phyloP scores from a whole-genome alignment of 2,329 filamentous ascomycete genomes.

The Aspergillus sp. region DNA sequence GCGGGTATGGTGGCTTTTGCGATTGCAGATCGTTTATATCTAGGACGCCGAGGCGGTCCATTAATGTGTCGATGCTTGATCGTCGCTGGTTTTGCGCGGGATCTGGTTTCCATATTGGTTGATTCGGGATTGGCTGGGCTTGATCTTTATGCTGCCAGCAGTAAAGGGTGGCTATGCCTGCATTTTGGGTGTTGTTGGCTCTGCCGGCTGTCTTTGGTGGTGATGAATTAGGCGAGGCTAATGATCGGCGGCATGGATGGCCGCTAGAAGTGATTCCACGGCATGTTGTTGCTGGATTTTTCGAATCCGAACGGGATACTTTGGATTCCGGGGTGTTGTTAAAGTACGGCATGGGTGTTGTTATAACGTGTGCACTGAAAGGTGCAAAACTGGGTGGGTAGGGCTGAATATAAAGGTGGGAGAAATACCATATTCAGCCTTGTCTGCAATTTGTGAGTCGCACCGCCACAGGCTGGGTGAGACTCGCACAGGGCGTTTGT shows the following conservation, averaged over 20 bases:
- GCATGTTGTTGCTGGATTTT: constrained; percentile 80
- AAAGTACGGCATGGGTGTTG: constrained; percentile 60
- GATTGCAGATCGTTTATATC: constrained; percentile 52
- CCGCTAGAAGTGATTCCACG: constrained; percentile 81
- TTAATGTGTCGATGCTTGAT: constrained; percentile 82
- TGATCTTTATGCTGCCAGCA: constrained; percentile 98
- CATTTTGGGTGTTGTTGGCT: constrained; percentile 21
- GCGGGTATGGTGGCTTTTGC: constrained; percentile 8
- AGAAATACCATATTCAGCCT: neutral
- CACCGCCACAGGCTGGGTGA: neutral
- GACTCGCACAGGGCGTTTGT: neutral
- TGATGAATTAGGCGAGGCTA: constrained; percentile 50
- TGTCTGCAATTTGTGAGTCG: neutral
- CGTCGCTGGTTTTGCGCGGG: constrained; percentile 59
- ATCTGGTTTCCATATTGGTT: constrained; percentile 32
- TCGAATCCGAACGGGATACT: constrained; percentile 77
- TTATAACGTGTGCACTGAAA: neutral
- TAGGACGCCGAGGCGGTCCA: constrained; percentile 75
- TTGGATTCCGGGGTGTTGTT: constrained; percentile 77
- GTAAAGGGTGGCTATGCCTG: constrained; percentile 55
- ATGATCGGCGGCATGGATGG: constrained; percentile 74
- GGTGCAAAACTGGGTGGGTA: neutral
- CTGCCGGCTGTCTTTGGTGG: constrained; percentile 27
- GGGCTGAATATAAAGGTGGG: neutral
- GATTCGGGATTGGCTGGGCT: constrained; percentile 44